These are phyloP conservation scores for Aspergillus ustus DNA, from an alignment of 2,329 filamentous ascomycete genomes.

Conservation along the genomic window DNA sequence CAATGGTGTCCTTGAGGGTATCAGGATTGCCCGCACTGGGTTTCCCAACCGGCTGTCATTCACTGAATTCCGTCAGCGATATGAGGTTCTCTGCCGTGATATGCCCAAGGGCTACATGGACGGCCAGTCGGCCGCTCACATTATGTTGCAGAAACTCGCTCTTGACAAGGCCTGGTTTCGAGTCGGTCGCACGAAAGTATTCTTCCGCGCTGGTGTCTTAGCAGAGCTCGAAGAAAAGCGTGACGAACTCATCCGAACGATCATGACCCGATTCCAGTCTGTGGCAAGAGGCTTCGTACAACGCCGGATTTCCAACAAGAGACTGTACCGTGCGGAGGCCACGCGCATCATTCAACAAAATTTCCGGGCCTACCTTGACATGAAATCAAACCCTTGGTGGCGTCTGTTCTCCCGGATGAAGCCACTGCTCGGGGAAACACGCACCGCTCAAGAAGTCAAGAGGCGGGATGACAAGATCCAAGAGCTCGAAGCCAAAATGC, in stretches of 20 bases:
- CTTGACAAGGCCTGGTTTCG: conserved; percentile 87
- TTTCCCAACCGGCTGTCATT: conserved; percentile 95
- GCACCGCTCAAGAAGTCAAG: conserved; percentile 91
- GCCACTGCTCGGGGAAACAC: conserved; percentile 86
- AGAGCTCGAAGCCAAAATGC: conserved; percentile 82
- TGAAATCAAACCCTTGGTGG: conserved; percentile 97
- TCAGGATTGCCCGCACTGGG: conserved; percentile 92
- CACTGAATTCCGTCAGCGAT: conserved; percentile 90
- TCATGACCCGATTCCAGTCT: conserved; percentile 92
- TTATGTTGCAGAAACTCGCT: conserved; percentile 87
- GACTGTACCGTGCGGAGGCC: conserved; percentile 90
- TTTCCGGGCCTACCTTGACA: conserved; percentile 86
- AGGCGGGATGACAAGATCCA: conserved; percentile 93
- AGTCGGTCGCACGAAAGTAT: conserved; percentile 94
- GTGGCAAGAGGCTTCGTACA: conserved; percentile 88
- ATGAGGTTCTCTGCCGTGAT: conserved; percentile 87
- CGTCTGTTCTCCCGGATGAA: conserved; percentile 93
- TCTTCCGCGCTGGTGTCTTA: conserved; percentile 94
- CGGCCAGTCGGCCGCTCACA: conserved; percentile 79
- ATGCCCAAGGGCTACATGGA: conserved; percentile 92
- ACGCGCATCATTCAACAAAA: conserved; percentile 94
- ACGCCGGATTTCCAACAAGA: conserved; percentile 85
- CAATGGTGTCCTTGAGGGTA: conserved; percentile 98
- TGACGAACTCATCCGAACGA: conserved; percentile 88
- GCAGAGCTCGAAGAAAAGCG: conserved; percentile 96